Conservation (phyloP, 257 asterid genomes). For the Lavandula angustifolia region DNA sequence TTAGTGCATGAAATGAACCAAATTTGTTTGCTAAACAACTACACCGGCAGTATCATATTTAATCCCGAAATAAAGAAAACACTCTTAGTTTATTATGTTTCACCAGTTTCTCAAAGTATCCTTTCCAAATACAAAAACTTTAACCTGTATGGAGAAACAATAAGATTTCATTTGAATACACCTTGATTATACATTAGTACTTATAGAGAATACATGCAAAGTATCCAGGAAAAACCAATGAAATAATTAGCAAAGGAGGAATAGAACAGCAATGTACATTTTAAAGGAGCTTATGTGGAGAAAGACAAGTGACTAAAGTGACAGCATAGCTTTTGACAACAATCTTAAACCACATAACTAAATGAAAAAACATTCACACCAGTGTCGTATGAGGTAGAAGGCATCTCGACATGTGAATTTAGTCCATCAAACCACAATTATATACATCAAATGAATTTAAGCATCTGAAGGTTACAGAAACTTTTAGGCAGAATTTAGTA, state of each 20-base stretch:
- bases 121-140: not conserved
- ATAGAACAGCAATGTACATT: not conserved
- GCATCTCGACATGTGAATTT: too few species aligned
- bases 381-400: too few species aligned
- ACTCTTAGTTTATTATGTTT: constrained; percentile 7
- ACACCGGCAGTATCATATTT: constrained; percentile 15
- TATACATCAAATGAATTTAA: too few species aligned
- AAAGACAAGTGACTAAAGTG: too few species aligned
- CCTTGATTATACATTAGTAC: not conserved
- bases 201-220: not conserved
- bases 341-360: too few species aligned
- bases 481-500: too few species aligned
- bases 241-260: not conserved
- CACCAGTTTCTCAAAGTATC: not conserved
- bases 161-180: constrained; percentile 8
- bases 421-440: too few species aligned
- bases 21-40: constrained; percentile 15
- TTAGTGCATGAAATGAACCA: not conserved
- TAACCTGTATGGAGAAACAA: not conserved
- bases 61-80: not conserved
- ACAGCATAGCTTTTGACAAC: too few species aligned
- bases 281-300: not conserved
- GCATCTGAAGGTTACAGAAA: too few species aligned
- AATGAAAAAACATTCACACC: too few species aligned
- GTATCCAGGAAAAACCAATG: not conserved